Percentiles rank a stretch among this genome's conserved stretches.
Evolutionary conservation across 2,329 filamentous ascomycete species (phyloP).

Genomic region (Cytospora paraplurivora): DNA sequence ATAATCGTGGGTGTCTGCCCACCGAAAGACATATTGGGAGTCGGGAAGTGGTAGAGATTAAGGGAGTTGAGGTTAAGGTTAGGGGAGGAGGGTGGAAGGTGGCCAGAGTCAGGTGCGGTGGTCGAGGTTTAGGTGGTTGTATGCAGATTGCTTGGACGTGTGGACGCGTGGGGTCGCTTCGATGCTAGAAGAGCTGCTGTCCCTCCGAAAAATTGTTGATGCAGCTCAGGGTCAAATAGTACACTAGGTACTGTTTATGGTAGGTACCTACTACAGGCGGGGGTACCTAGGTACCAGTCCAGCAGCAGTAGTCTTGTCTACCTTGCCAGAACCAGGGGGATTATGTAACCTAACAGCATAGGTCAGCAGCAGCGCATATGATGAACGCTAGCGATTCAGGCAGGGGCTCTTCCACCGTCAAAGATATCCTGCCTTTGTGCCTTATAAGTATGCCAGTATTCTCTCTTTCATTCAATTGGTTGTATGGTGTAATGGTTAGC

Average conservation of each 20-base stretch:
- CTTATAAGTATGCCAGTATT: neutral
- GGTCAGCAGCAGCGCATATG: no score
- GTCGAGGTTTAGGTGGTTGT: constrained; percentile 8
- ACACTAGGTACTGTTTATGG: constrained; percentile 5
- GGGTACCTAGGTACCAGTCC: neutral
- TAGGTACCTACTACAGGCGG: neutral
- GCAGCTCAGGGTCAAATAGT: constrained; percentile 9
- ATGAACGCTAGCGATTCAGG: no score
- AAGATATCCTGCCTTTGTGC: neutral
- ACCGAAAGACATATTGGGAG: constrained; percentile 81
- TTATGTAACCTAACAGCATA: no score
- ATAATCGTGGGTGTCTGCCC: constrained; percentile 97
- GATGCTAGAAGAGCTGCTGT: constrained; percentile 12
- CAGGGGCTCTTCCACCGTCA: no score
- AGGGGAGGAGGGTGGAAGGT: constrained; percentile 1
- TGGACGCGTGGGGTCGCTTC: constrained; percentile 26
- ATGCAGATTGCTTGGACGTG: constrained; percentile 18
- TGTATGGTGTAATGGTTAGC: constrained; percentile 3
- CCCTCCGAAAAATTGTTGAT: constrained; percentile 21
- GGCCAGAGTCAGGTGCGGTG: constrained; percentile 9
- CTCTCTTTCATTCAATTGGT: neutral
- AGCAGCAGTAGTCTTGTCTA: neutral
- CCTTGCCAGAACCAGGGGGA: no score
- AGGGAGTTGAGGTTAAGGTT: no score
- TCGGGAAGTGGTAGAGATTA: neutral